Evolutionary conservation across 805 yeast genomes (phyloP).

Genomic region (Kodamaea kakaduensis): DNA sequence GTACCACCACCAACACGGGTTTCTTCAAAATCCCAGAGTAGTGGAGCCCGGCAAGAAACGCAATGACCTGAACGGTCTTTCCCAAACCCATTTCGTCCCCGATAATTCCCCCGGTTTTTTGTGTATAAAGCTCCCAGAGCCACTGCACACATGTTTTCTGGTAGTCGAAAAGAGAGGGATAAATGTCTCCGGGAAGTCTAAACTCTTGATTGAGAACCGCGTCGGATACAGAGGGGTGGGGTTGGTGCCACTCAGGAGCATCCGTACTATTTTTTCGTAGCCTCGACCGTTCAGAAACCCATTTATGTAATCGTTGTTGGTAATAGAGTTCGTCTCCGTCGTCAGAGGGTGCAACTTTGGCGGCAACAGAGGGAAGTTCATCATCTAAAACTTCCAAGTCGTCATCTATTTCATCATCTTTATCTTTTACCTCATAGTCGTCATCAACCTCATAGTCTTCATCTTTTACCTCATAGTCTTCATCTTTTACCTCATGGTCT

Average conservation of each 20-base stretch:
- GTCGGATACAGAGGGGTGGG: conserved; percentile 76
- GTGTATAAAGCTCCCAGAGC: conserved; percentile 91
- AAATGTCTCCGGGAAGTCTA: conserved; percentile 85
- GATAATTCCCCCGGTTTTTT: conserved; percentile 88
- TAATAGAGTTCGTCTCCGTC: conserved; percentile 78
- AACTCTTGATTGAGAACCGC: conserved; percentile 68
- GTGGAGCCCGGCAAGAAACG: conserved; percentile 88
- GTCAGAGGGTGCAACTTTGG: conserved; percentile 35
- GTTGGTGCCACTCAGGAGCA: conserved; percentile 57
- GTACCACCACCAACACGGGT: conserved; percentile 87
- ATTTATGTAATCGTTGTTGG: conserved; percentile 52
- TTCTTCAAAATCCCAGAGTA: conserved; percentile 69
- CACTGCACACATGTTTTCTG: conserved; percentile 97
- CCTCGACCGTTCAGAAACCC: conserved; percentile 54
- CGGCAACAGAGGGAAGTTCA: conserved; percentile 3
- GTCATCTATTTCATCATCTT: no score
- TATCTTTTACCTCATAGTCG: no score
- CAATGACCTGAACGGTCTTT: conserved; percentile 87
- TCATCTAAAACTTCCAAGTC: no score
- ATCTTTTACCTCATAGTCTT: conserved; percentile 11
- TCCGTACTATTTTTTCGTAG: conserved; percentile 29
- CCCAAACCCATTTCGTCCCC: conserved; percentile 99
- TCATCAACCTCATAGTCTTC: no score
- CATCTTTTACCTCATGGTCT: conserved; percentile 16
- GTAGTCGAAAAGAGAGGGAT: conserved; percentile 81